Evolutionary conservation across 1,284 basidiomycete genomes (phyloP), one percentile per base, ranked within the genome.

Genomic region (Heterobasidion irregulare): DNA sequence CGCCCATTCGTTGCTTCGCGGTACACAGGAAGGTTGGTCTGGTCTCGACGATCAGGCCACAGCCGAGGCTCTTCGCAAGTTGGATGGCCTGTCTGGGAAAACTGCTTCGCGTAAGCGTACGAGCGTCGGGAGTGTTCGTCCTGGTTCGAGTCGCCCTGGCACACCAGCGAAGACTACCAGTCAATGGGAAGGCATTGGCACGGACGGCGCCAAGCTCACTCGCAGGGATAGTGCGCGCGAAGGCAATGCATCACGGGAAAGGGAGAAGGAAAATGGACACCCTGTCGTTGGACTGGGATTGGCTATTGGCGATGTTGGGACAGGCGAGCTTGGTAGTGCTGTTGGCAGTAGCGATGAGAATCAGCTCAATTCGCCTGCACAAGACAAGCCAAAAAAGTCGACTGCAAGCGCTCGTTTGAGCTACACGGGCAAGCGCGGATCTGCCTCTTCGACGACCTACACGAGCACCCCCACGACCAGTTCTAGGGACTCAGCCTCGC

Each of bases 51-150:
- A 96, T 64, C 86, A 93, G 59, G 87, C 87, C 15, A 95, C 96
- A 1, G 89, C 85, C 3, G 94, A 97, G 65, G 93, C 93, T 4
- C 76, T 99, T 51, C 83, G 95, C 54, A 97, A 97, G 71, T 74
- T 99, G 26, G 97, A 99, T 64, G 96, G 96, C 0, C 70, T 98
- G 12, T 83, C 84, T 3, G 84, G 82, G 6, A 92, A 90, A 52
- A 10, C 56, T 62, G 84, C 78, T 44, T 80, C 84, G 16, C 79
- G 80, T 54, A 77, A 79, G 13, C 76, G 61, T 43, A 55, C 56
- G 6, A 61, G 60, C 32, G 47, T 61, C 48, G 59, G 60, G 9
- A 61, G 60, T 19, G 32, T 61, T 38, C 60, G 60, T 46, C 41
- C 50, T 13, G 53, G 41, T 63, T 75, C 80, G 44, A 92, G 89